phyloP scores from a whole-genome alignment of 2,329 filamentous ascomycete species.

The Fusarium chaquense region DNA sequence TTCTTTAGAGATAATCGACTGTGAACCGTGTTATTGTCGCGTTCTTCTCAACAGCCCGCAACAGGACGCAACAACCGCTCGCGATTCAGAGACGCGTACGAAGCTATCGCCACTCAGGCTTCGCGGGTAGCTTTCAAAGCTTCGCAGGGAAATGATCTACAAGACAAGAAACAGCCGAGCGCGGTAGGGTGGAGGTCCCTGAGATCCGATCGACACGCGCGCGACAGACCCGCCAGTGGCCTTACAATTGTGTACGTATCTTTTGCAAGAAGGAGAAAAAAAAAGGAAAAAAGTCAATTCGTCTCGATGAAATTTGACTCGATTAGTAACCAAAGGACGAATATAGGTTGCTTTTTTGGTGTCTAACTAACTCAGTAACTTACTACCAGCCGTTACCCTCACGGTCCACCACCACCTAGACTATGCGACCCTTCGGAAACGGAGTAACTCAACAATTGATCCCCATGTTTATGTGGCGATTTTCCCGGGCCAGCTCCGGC shows the following conservation, averaged over 20 bases:
- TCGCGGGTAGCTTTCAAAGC: slow-evolving; percentile 15
- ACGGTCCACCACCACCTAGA: neutral
- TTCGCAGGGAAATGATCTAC: slow-evolving; percentile 38
- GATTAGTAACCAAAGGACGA: slow-evolving; percentile 3
- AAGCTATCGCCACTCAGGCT: slow-evolving; percentile 42
- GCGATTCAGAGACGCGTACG: slow-evolving; percentile 30
- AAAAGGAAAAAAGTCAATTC: slow-evolving; percentile 41
- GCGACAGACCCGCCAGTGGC: slow-evolving; percentile 39
- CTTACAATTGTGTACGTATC: slow-evolving; percentile 18
- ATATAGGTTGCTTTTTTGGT: neutral
- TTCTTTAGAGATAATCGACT: neutral
- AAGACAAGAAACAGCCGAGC: slow-evolving; percentile 42
- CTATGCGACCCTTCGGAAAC: slow-evolving; percentile 8
- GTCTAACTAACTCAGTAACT: neutral
- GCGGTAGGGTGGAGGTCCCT: slow-evolving; percentile 46
- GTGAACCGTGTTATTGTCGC: neutral
- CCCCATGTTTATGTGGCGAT: slow-evolving; percentile 34
- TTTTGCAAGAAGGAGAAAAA: neutral
- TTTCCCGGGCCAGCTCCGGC: slow-evolving; percentile 28
- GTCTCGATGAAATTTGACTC: slow-evolving; percentile 4
- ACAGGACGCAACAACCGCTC: slow-evolving; percentile 25
- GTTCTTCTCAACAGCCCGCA: neutral
- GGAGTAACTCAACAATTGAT: neutral
- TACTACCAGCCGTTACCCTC: slow-evolving; percentile 1
- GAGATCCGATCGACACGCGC: slow-evolving; percentile 49